Conservation (phyloP, 345 rosid genomes). For the Aurinia saxatilis region DNA sequence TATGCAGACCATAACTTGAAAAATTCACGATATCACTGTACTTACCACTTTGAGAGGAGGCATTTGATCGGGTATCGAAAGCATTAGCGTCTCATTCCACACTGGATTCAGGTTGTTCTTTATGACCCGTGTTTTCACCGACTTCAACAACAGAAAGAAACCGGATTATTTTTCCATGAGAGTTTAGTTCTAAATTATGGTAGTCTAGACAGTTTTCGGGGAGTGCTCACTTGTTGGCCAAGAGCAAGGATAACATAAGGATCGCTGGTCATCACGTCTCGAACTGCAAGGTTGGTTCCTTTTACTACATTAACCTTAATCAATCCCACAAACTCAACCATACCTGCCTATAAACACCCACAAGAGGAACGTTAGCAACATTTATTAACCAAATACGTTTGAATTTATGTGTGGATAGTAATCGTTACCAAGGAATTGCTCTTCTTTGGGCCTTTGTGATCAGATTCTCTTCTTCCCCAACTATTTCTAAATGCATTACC, state of each 20-base stretch:
- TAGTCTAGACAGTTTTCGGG: background rate
- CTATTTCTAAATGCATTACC: constrained; percentile 83
- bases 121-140: constrained; percentile 84
- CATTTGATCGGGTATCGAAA: constrained; percentile 82
- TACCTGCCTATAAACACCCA: constrained; percentile 64
- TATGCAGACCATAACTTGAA: too few species aligned
- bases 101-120: constrained; percentile 95
- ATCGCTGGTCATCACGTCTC: constrained; percentile 87
- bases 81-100: constrained; percentile 94
- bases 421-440: constrained; percentile 54
- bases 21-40: background rate
- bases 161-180: background rate
- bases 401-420: background rate
- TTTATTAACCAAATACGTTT: background rate
- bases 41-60: constrained; percentile 92
- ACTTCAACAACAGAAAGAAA: constrained; percentile 31
- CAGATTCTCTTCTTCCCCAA: constrained; percentile 78
- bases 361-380: background rate
- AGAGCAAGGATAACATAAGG: constrained; percentile 85
- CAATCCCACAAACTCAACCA: constrained; percentile 95
- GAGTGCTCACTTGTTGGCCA: constrained; percentile 76
- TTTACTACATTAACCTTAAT: constrained; percentile 90
- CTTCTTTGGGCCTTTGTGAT: constrained; percentile 57
- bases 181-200: background rate
- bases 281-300: constrained; percentile 89